Evolutionary conservation across 1,284 basidiomycete species (phyloP).

Genomic region (Pisolithus thermaeus): DNA sequence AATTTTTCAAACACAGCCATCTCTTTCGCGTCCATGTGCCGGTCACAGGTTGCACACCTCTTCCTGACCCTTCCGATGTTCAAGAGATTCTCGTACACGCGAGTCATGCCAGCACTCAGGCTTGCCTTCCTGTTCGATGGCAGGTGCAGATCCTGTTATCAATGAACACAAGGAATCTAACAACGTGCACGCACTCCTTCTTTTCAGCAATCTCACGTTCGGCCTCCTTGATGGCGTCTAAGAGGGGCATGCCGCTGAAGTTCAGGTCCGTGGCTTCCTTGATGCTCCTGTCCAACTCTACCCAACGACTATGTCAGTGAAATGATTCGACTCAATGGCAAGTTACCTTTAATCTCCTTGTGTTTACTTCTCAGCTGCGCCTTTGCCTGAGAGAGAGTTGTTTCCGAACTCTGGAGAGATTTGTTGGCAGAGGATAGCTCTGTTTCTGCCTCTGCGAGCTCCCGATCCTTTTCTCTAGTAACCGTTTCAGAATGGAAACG

Average conservation of each 20-base stretch:
- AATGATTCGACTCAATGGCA: neutral
- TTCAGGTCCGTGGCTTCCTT: constrained; percentile 35
- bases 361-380: constrained; percentile 59
- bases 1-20: constrained; percentile 60
- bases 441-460: constrained; percentile 51
- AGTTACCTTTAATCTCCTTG: constrained; percentile 57
- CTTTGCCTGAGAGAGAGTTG: constrained; percentile 52
- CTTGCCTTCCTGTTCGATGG: constrained; percentile 15
- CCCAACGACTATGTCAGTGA: constrained; percentile 3
- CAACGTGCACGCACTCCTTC: constrained; percentile 42
- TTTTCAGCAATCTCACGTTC: constrained; percentile 46
- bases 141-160: neutral
- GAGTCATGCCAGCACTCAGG: constrained; percentile 35
- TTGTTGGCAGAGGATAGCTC: constrained; percentile 46
- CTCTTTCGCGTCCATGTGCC: constrained; percentile 62
- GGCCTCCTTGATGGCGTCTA: constrained; percentile 55
- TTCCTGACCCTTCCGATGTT: constrained; percentile 58
- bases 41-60: constrained; percentile 73
- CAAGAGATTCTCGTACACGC: constrained; percentile 64
- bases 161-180: neutral
- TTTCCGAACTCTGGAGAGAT: constrained; percentile 56
- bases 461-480: constrained; percentile 61
- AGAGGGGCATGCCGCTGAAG: constrained; percentile 36
- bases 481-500: neutral
- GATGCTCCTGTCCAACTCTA: constrained; percentile 54